A percentile compares a stretch with the other conserved stretches of the same genome.
phyloP scores from a whole-genome alignment of 2,329 filamentous ascomycete species.

The Aspergillus nomiae region DNA sequence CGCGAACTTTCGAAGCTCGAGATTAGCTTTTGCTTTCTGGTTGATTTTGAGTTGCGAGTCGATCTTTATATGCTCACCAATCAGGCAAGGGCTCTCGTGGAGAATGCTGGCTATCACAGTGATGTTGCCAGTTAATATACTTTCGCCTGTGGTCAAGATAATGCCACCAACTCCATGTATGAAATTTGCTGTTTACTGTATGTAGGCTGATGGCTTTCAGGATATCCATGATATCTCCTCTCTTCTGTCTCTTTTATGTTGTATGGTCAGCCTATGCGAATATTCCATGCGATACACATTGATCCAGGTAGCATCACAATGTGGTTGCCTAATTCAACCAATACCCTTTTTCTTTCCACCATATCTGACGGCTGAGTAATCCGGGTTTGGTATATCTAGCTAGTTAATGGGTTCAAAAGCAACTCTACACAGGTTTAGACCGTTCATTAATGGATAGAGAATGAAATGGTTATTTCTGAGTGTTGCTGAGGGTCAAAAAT shows the following conservation, averaged over 20 bases:
- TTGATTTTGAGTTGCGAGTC: slow-evolving; percentile 78
- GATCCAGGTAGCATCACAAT: neutral
- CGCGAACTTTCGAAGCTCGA: slow-evolving; percentile 80
- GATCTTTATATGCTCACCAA: slow-evolving; percentile 57
- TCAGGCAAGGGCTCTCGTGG: slow-evolving; percentile 48
- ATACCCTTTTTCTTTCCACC: neutral
- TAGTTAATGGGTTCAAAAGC: neutral
- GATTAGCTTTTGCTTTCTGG: slow-evolving; percentile 83
- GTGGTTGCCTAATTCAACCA: slow-evolving; percentile 12
- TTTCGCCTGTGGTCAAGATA: neutral
- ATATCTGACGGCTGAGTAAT: slow-evolving; percentile 8
- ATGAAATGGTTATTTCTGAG: neutral
- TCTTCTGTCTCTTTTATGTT: neutral
- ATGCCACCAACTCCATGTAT: neutral
- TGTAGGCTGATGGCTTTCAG: neutral
- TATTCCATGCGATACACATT: neutral
- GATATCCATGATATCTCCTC: neutral
- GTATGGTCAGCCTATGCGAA: neutral
- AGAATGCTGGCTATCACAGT: neutral
- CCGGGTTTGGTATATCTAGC: neutral
- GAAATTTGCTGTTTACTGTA: neutral
- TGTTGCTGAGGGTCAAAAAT: neutral
- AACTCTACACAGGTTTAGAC: neutral
- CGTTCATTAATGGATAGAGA: neutral
- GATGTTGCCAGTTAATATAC: neutral